A percentile compares a stretch with the other conserved stretches of the same genome.
Evolutionary conservation across 306 rosid genomes (phyloP).

Genomic region (Comarum palustre): DNA sequence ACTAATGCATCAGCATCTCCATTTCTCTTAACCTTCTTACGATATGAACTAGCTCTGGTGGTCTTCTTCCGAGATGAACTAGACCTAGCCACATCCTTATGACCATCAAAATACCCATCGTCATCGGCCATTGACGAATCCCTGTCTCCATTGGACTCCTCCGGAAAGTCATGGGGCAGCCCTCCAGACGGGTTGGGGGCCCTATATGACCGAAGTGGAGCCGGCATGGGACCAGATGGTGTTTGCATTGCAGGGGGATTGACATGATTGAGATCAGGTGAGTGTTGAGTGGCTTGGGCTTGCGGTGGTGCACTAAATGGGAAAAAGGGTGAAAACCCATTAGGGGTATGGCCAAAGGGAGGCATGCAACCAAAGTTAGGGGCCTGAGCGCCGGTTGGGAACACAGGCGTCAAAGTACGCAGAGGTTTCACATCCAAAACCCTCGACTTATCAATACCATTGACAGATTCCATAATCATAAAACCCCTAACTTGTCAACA

Average conservation of each 20-base stretch:
- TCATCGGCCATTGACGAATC: constrained; percentile 2
- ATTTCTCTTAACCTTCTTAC: constrained; percentile 34
- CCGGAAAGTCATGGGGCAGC: constrained; percentile 15
- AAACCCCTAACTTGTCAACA: constrained; percentile 11
- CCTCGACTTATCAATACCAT: constrained; percentile 47
- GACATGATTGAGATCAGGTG: constrained; percentile 25
- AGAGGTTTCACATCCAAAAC: constrained; percentile 63
- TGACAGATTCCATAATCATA: constrained; percentile 48
- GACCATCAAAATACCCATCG: constrained; percentile 22
- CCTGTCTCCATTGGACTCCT: constrained; percentile 18
- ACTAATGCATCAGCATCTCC: constrained; percentile 1
- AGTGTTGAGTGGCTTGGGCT: constrained; percentile 26
- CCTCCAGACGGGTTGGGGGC: constrained; percentile 15
- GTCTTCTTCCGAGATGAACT: constrained; percentile 34
- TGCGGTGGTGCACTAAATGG: constrained; percentile 32
- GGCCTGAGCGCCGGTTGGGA: constrained; percentile 34
- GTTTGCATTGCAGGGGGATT: constrained; percentile 4
- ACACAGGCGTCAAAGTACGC: constrained; percentile 53
- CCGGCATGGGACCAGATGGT: constrained; percentile 28
- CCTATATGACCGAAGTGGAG: constrained; percentile 46
- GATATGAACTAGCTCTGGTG: constrained; percentile 26
- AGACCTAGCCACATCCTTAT: constrained; percentile 21
- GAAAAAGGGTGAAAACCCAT: constrained; percentile 50
- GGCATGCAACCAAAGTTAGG: constrained; percentile 25
- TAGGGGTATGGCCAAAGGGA: constrained; percentile 26